Evolutionary conservation across 2,329 filamentous ascomycete species (phyloP).

Genomic region (Cladophialophora exuberans): DNA sequence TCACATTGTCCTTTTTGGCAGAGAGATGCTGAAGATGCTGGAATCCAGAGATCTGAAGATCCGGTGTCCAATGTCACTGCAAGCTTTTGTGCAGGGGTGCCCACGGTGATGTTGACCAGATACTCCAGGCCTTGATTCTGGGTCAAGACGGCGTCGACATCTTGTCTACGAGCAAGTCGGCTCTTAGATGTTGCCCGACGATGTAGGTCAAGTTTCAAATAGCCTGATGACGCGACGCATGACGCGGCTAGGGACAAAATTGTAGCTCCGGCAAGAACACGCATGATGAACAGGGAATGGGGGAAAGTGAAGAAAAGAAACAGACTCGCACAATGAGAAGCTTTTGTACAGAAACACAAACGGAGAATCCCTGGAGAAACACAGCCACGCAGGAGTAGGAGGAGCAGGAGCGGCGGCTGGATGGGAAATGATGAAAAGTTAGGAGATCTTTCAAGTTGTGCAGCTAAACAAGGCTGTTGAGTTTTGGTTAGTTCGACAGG

Average conservation of each 20-base stretch:
- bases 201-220: constrained; percentile 22
- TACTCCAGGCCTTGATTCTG: constrained; percentile 28
- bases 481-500: no score
- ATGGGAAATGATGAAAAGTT: not conserved
- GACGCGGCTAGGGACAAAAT: constrained; percentile 11
- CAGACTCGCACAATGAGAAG: not conserved
- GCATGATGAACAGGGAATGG: not conserved
- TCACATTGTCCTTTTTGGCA: constrained; percentile 27
- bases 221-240: constrained; percentile 24
- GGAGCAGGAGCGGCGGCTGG: no score
- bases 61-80: constrained; percentile 29
- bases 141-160: constrained; percentile 15
- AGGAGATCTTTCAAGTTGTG: no score
- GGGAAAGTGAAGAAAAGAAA: not conserved
- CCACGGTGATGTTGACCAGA: constrained; percentile 29
- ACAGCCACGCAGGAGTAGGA: not conserved
- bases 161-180: constrained; percentile 18
- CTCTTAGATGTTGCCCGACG: not conserved
- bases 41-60: constrained; percentile 27
- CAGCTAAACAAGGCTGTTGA: no score
- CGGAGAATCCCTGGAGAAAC: not conserved
- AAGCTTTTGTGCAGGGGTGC: constrained; percentile 29
- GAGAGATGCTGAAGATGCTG: constrained; percentile 14
- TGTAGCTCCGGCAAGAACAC: not conserved
- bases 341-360: not conserved